These are phyloP conservation scores for Fragilariopsis cylindrus DNA, from an alignment of 108 stramenopile genomes.

Conservation along the genomic window DNA sequence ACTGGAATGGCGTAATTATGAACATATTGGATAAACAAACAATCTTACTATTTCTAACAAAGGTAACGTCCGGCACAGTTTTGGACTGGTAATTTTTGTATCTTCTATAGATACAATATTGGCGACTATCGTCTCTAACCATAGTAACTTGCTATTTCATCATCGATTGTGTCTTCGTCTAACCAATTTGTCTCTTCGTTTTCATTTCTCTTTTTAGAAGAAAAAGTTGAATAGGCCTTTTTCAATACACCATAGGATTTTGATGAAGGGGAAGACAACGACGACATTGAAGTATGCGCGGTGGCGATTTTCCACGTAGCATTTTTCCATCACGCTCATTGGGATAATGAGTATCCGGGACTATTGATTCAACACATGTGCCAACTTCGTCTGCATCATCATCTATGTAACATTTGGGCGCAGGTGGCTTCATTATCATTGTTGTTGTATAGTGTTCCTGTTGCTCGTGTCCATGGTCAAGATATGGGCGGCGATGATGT, in stretches of 20 bases:
- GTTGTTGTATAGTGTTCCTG: constrained; percentile 16
- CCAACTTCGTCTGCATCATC: constrained; percentile 21
- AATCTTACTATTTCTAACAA: no score
- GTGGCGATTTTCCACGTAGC: constrained; percentile 13
- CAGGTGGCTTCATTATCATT: constrained; percentile 13
- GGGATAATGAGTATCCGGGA: constrained; percentile 15
- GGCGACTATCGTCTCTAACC: neutral
- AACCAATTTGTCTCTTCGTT: constrained; percentile 9
- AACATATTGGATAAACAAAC: no score
- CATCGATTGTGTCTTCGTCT: constrained; percentile 9
- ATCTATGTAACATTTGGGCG: neutral
- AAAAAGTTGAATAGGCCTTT: constrained; percentile 14
- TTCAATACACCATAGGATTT: constrained; percentile 9
- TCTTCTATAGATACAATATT: no score
- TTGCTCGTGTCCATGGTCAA: neutral
- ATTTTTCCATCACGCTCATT: constrained; percentile 6
- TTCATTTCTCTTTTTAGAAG: neutral
- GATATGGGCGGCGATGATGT: neutral
- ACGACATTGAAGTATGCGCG: neutral
- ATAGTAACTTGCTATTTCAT: constrained; percentile 11
- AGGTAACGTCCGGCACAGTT: no score
- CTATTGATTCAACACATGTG: constrained; percentile 19
- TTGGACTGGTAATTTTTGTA: no score
- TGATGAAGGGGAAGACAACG: constrained; percentile 4
- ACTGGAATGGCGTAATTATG: no score